Evolutionary conservation across 352 stramenopile genomes (phyloP).

Genomic region (Phytophthora citricola): DNA sequence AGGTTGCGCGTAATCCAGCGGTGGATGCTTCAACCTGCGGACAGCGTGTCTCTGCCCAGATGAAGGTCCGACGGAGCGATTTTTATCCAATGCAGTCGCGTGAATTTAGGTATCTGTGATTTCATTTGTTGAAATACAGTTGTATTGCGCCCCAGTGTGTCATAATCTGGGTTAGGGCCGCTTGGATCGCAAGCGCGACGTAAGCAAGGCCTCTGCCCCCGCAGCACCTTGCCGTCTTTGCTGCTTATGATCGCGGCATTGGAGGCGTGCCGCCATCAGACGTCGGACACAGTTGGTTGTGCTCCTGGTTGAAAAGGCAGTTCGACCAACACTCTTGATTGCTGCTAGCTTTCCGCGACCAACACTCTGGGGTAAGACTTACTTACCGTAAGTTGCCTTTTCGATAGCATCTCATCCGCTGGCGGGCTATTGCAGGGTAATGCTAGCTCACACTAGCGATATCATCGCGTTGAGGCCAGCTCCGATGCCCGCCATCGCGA

Average conservation of each 20-base stretch:
- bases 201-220: not conserved
- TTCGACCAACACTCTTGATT: constrained; percentile 14
- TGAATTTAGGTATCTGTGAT: not conserved
- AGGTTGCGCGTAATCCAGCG: constrained; percentile 23
- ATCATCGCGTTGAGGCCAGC: constrained; percentile 21
- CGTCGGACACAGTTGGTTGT: constrained; percentile 5
- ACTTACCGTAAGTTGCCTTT: not conserved
- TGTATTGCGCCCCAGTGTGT: not conserved
- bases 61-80: constrained; percentile 5
- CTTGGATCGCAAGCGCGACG: not conserved
- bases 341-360: not conserved
- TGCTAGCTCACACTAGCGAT: constrained; percentile 1
- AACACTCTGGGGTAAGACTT: constrained; percentile 5
- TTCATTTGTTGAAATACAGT: constrained; percentile 5
- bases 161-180: constrained; percentile 16
- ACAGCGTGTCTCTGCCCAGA: constrained; percentile 25
- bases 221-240: not conserved
- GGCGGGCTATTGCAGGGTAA: not conserved
- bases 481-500: not conserved
- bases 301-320: constrained; percentile 13
- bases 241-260: constrained; percentile 3
- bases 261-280: too few relatives aligned
- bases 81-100: constrained; percentile 3
- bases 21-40: constrained; percentile 15
- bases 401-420: not conserved